A percentile compares a stretch with the other conserved stretches of the same genome.
Conservation (phyloP, 2,329 filamentous ascomycete genomes). For the Pyrenochaeta sp. region DNA sequence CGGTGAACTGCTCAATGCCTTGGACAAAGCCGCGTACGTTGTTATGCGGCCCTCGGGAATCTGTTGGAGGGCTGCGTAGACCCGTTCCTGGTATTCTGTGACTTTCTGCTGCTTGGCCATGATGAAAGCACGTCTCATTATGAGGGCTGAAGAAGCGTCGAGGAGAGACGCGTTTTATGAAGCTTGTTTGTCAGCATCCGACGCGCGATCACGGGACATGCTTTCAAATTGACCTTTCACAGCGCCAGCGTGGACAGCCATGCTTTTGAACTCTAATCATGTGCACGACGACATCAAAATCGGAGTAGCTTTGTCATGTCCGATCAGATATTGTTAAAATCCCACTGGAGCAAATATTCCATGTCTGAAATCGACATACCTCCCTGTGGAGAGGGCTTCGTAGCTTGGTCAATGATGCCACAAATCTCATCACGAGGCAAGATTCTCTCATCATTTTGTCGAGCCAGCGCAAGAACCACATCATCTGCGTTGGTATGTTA, state of each 20-base stretch:
- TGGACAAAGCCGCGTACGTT: slow-evolving; percentile 78
- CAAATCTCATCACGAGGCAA: too few species aligned
- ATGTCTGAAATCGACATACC: too few species aligned
- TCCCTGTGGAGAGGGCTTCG: too few species aligned
- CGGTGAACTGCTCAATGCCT: slow-evolving; percentile 73
- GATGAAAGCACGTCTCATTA: neutral
- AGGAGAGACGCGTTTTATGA: slow-evolving; percentile 10
- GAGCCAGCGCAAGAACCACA: too few species aligned
- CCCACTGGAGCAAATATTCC: too few species aligned
- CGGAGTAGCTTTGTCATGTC: too few species aligned
- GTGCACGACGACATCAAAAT: too few species aligned
- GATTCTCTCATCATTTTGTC: too few species aligned
- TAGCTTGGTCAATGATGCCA: too few species aligned
- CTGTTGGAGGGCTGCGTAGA: slow-evolving; percentile 78
- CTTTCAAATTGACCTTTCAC: slow-evolving; percentile 44
- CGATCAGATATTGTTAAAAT: too few species aligned
- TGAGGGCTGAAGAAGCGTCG: neutral
- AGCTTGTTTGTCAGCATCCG: neutral
- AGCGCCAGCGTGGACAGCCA: neutral
- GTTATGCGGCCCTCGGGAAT: slow-evolving; percentile 79
- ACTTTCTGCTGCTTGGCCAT: slow-evolving; percentile 39
- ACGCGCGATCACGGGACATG: slow-evolving; percentile 44
- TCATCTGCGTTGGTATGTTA: too few species aligned
- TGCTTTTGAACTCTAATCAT: neutral
- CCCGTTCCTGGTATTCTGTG: slow-evolving; percentile 51